Evolutionary conservation across 2,329 filamentous ascomycete species (phyloP), one percentile per base, ranked within the genome.

Genomic region (Colletotrichum tabaci): DNA sequence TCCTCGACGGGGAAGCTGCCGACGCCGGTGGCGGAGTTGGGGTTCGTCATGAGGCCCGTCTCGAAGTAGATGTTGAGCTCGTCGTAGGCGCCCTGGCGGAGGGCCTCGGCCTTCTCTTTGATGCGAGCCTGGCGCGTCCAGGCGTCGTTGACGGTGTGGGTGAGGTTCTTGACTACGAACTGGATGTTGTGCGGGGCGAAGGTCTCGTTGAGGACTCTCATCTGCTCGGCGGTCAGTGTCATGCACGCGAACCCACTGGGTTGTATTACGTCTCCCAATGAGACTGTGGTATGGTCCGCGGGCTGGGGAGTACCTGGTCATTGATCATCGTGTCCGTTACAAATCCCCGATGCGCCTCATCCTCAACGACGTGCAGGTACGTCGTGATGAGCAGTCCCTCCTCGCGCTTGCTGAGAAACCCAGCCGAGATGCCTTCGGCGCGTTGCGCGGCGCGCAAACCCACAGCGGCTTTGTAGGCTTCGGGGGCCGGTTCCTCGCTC

Each of bases 1-100:
- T 75, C 73, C 15, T 71, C 68, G 3, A 68, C 67, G 30, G 84
- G 83, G 75, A 85, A 81, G 74, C 83, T 83, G 78, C 82, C 84
- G 75, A 82, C 81, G n/a, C 83, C 84, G 75, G 66, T 81, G 56
- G 52, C 75, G 26, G 66, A 66, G 26, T 65, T 64, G 23, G 69
- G 53, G 10, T 67, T 57, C 0, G 62, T 70, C 67, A 71, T 67
- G 40, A 75, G 53, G 16, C 72, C 71, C 18, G 66, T 71, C 65
- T 75, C 65, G 58, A 84, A 83, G 79, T 85, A 86, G 55, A 86
- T 46, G 77, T 86, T 86, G 49, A 86, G 80, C 58, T 82, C 78
- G 6, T 75, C 55, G 73, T 82, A 82, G 58, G 72, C 75, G 58
- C 80, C 81, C 76, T 82, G 80, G 64, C 82, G 80, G 3, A 72